These are phyloP conservation scores for Backusella westeae DNA, from an alignment of 192 early-diverging fungal genomes.

Conservation along the genomic window DNA sequence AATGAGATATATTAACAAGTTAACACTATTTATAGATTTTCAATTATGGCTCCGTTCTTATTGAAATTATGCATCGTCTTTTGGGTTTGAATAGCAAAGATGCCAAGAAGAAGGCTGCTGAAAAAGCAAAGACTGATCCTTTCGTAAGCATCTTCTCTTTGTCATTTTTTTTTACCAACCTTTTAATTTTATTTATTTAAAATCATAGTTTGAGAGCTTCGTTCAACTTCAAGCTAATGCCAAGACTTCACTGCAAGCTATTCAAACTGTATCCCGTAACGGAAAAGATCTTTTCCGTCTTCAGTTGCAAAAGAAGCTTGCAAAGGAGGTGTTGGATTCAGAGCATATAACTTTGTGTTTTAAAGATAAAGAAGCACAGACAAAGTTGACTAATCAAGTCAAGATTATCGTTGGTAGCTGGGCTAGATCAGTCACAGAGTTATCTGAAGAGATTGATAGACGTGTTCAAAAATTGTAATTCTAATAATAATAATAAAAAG, in stretches of 20 bases:
- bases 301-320: conserved; percentile 24
- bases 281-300: conserved; percentile 22
- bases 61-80: conserved; percentile 23
- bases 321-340: conserved; percentile 12
- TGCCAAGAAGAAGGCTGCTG: conserved; percentile 26
- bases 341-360: neutral
- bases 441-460: conserved; percentile 25
- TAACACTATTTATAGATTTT: conserved; percentile 8
- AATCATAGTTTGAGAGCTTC: conserved; percentile 1
- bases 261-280: conserved; percentile 13
- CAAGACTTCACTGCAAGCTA: conserved; percentile 15
- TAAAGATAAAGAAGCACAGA: conserved; percentile 14
- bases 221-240: conserved; percentile 4
- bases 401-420: conserved; percentile 24
- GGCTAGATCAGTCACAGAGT: conserved; percentile 13
- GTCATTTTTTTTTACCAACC: neutral
- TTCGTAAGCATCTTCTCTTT: conserved; percentile 14
- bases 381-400: conserved; percentile 3
- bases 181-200: neutral
- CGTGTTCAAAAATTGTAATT: conserved; percentile 29
- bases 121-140: conserved; percentile 15
- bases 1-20: neutral
- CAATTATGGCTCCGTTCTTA: conserved; percentile 27
- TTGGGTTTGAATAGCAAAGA: conserved; percentile 28
- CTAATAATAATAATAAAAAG: neutral